phyloP scores from a whole-genome alignment of 768 basidiomycete genomes.

The Stropharia rugosoannulata region DNA sequence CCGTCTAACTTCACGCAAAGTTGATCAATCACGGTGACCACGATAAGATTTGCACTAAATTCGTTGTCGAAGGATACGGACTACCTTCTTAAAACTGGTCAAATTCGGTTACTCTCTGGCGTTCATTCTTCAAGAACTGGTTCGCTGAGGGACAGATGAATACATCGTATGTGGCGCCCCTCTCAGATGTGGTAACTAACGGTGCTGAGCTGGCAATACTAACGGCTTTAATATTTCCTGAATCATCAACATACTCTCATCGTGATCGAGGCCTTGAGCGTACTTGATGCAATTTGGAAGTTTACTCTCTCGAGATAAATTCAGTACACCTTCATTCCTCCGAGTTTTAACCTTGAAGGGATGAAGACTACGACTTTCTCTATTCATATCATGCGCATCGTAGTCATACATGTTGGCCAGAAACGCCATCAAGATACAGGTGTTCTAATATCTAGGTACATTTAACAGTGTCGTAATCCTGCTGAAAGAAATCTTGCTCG shows the following conservation, averaged over 20 bases:
- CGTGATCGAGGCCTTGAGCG: neutral
- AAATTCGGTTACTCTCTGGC: no score
- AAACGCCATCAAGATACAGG: no score
- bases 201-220: neutral
- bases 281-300: neutral
- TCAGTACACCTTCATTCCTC: neutral
- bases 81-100: no score
- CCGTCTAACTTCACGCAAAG: no score
- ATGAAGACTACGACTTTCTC: neutral
- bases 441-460: no score
- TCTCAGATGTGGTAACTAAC: neutral
- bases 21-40: no score
- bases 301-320: slow-evolving; percentile 1
- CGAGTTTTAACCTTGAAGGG: neutral
- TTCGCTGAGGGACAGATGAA: no score
- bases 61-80: no score
- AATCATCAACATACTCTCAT: neutral
- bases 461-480: no score
- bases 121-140: no score
- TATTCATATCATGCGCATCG: neutral
- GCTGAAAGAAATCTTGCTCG: no score
- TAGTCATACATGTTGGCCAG: neutral
- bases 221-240: neutral
- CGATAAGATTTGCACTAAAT: no score
- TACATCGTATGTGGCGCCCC: neutral